Conservation (phyloP, 148 eudicot genomes). For the Heliamphora exappendiculata region DNA sequence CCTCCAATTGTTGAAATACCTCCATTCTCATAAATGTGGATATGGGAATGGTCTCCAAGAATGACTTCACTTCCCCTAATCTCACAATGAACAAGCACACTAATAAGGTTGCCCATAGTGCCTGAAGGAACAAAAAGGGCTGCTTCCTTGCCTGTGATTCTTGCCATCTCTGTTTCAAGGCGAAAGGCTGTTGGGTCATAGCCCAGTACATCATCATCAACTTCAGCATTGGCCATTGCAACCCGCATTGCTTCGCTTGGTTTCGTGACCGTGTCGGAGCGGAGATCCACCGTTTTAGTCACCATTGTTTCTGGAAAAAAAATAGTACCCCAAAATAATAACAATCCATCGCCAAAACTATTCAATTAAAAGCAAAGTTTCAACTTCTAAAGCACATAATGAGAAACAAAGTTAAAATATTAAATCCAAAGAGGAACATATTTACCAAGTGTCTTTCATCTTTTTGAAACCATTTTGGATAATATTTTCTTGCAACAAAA, state of each 20-base stretch:
- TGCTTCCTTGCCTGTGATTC: conserved; percentile 76
- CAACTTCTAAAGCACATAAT: not conserved
- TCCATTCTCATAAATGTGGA: conserved; percentile 87
- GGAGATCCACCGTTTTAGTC: conserved; percentile 60
- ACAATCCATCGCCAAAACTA: no score
- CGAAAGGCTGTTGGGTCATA: conserved; percentile 72
- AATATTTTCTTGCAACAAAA: not conserved
- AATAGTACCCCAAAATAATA: not conserved
- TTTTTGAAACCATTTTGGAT: not conserved
- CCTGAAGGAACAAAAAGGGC: conserved; percentile 94
- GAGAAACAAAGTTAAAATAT: not conserved
- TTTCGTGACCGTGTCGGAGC: conserved; percentile 95
- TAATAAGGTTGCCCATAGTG: conserved; percentile 91
- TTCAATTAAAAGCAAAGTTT: not conserved
- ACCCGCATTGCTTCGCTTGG: conserved; percentile 81
- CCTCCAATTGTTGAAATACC: conserved; percentile 94
- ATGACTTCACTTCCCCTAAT: conserved; percentile 91
- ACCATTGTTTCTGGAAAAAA: conserved; percentile 33
- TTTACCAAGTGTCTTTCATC: not conserved
- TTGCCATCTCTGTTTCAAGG: conserved; percentile 77
- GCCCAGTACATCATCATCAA: conserved; percentile 83
- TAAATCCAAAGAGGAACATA: not conserved
- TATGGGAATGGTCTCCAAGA: conserved; percentile 78
- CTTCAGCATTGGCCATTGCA: conserved; percentile 94
- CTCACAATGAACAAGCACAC: conserved; percentile 84